Conservation (phyloP, 805 yeast genomes). For the Metschnikowia koreensis region DNA sequence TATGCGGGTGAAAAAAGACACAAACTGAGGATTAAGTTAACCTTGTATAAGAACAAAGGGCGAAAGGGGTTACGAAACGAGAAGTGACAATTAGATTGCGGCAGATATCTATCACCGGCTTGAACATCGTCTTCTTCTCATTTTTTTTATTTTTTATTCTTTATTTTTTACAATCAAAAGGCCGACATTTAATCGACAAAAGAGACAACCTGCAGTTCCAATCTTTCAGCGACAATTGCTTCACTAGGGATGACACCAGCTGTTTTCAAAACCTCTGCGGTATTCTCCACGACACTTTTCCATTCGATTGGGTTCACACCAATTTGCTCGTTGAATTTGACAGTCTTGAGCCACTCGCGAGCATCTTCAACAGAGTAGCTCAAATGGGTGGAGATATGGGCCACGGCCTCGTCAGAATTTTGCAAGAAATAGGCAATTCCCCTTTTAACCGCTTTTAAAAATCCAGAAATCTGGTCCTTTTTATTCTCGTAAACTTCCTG, state of each 20-base stretch:
- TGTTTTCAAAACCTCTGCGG: constrained; percentile 53
- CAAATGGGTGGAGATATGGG: constrained; percentile 61
- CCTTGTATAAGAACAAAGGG: too few species aligned
- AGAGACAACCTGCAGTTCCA: constrained; percentile 21
- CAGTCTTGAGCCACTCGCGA: constrained; percentile 76
- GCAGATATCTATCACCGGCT: too few species aligned
- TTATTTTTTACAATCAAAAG: too few species aligned
- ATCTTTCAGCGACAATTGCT: constrained; percentile 28
- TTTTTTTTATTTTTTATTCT: background rate
- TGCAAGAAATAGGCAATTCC: constrained; percentile 67
- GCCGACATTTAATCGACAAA: constrained; percentile 3
- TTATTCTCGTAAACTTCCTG: constrained; percentile 32
- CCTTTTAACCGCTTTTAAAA: constrained; percentile 54
- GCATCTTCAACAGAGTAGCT: constrained; percentile 82
- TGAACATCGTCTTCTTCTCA: background rate
- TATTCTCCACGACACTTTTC: constrained; percentile 49
- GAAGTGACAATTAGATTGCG: too few species aligned
- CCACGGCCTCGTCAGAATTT: constrained; percentile 62
- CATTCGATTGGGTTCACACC: constrained; percentile 45
- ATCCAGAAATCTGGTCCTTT: constrained; percentile 29
- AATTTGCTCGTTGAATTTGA: constrained; percentile 51
- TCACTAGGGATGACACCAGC: constrained; percentile 57
- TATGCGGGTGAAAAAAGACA: too few species aligned
- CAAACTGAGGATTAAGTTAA: too few species aligned
- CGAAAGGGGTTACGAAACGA: too few species aligned